Evolutionary conservation across 805 yeast genomes (phyloP).

Genomic region (Monosporozyma servazzii): DNA sequence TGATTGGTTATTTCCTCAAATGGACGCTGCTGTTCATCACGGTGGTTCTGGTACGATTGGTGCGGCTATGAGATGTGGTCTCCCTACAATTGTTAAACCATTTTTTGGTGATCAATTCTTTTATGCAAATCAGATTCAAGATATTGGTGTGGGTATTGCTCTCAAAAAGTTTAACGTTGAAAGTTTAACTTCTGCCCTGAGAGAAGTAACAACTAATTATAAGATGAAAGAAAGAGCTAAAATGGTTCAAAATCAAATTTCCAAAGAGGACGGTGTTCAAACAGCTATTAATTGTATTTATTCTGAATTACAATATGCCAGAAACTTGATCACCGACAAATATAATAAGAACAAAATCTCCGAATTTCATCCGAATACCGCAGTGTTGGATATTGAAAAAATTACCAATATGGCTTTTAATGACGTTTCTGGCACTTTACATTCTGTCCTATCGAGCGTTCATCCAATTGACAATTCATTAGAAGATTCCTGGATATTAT

Average conservation of each 20-base stretch:
- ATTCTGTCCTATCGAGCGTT: background rate
- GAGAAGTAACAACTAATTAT: conserved; percentile 55
- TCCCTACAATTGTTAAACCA: conserved; percentile 87
- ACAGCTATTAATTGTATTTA: conserved; percentile 74
- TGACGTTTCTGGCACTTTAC: background rate
- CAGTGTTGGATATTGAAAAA: background rate
- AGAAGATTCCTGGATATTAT: background rate
- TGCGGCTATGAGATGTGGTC: conserved; percentile 74
- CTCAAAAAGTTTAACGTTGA: conserved; percentile 58
- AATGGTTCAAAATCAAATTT: conserved; percentile 51
- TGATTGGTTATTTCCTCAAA: conserved; percentile 83
- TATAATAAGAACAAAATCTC: conserved; percentile 14
- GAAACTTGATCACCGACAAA: conserved; percentile 36
- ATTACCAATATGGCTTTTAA: conserved; percentile 8
- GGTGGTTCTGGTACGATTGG: conserved; percentile 98
- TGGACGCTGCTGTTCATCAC: conserved; percentile 94
- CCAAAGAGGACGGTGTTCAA: conserved; percentile 70
- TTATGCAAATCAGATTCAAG: conserved; percentile 80
- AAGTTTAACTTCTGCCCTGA: conserved; percentile 57
- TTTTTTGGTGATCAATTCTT: conserved; percentile 96
- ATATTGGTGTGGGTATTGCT: conserved; percentile 74
- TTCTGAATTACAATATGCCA: conserved; percentile 68
- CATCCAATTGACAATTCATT: conserved; percentile 5
- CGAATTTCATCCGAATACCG: conserved; percentile 30
- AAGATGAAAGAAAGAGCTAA: conserved; percentile 62